A percentile compares a stretch with the other conserved stretches of the same genome.
phyloP scores from a whole-genome alignment of 2,329 filamentous ascomycete genomes.

The Ilyonectria destructans region DNA sequence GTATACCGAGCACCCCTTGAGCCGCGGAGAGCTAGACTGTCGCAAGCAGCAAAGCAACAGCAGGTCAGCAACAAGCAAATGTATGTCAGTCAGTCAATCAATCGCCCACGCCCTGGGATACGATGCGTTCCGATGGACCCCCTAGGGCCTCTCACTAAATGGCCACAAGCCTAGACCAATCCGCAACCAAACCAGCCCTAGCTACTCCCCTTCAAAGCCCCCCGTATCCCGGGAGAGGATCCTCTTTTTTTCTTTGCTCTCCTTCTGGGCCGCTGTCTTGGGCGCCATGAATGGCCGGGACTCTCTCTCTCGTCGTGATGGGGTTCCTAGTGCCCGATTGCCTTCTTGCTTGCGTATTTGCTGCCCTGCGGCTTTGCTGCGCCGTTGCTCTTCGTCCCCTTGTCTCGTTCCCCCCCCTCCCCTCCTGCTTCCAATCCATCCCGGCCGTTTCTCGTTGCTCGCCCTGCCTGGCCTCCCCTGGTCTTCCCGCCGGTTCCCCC shows the following conservation, averaged over 20 bases:
- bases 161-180: no score
- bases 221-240: constrained; percentile 35
- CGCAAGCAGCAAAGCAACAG: not conserved
- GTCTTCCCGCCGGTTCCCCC: not conserved
- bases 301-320: constrained; percentile 5
- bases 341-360: constrained; percentile 29
- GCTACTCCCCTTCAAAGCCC: constrained; percentile 4
- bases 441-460: constrained; percentile 1
- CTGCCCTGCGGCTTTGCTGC: constrained; percentile 26
- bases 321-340: constrained; percentile 26
- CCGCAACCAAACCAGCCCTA: no score
- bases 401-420: no score
- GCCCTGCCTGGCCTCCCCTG: not conserved
- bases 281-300: constrained; percentile 19
- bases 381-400: no score
- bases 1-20: not conserved
- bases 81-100: no score
- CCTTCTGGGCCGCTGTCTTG: not conserved
- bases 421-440: not conserved
- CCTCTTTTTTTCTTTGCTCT: constrained; percentile 21
- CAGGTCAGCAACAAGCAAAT: not conserved
- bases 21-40: not conserved
- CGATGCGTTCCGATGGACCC: no score
- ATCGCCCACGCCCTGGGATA: no score
- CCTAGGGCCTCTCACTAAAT: no score